Conservation (phyloP, 495 filamentous ascomycete species). For the Aspergillus bertholletiae region DNA sequence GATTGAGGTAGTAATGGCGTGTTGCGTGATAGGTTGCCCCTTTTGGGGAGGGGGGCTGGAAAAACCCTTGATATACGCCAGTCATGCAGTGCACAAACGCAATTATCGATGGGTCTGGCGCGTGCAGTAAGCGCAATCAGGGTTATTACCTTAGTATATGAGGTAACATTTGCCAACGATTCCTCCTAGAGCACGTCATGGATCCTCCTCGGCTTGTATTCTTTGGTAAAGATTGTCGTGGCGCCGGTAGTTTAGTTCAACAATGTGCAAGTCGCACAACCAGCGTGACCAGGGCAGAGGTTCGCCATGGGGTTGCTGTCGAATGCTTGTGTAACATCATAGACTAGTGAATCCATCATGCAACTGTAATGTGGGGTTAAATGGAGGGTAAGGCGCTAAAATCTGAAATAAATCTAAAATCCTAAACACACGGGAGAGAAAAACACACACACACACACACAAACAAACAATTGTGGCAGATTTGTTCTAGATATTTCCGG, state of each 20-base stretch:
- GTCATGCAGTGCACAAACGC: background rate
- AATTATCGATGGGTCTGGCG: slow-evolving; percentile 4
- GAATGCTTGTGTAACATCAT: background rate
- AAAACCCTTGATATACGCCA: background rate
- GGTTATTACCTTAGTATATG: too few species aligned
- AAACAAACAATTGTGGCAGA: too few species aligned
- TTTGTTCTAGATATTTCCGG: too few species aligned
- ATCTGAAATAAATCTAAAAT: too few species aligned
- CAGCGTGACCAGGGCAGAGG: background rate
- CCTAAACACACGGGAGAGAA: too few species aligned
- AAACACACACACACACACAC: too few species aligned
- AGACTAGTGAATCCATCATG: background rate
- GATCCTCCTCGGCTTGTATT: background rate
- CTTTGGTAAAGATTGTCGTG: background rate
- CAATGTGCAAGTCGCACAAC: slow-evolving; percentile 3
- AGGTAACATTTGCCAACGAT: slow-evolving; percentile 8
- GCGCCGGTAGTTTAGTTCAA: background rate
- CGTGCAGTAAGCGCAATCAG: background rate
- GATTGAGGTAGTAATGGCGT: background rate
- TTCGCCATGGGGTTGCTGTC: background rate
- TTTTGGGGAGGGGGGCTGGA: background rate
- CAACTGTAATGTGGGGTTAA: background rate
- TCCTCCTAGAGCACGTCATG: slow-evolving; percentile 12
- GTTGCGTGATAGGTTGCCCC: slow-evolving; percentile 7
- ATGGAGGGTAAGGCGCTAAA: background rate